Percentiles rank a stretch among this genome's conserved stretches.
phyloP scores from a whole-genome alignment of 495 filamentous ascomycete species.

The Pseudomonodictys pantanalensis region DNA sequence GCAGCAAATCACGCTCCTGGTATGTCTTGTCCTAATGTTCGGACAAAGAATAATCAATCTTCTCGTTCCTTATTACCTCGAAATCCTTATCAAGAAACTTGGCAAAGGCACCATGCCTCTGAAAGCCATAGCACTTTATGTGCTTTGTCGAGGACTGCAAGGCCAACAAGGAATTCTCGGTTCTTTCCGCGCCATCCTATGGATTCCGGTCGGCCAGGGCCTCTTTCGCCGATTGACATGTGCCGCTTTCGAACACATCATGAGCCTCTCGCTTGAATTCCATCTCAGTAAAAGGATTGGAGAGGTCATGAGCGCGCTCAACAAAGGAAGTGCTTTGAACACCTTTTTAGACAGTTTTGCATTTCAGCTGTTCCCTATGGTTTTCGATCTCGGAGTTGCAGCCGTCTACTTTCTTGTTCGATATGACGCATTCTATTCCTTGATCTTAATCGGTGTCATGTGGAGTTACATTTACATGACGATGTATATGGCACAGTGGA shows the following conservation, averaged over 20 bases:
- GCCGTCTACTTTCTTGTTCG: constrained; percentile 4
- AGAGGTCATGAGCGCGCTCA: constrained; percentile 16
- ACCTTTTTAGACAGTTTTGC: constrained; percentile 16
- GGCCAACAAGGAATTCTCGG: constrained; percentile 15
- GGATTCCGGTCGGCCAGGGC: constrained; percentile 9
- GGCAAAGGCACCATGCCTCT: neutral
- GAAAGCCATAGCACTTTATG: constrained; percentile 4
- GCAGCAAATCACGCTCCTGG: neutral
- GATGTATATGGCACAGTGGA: constrained; percentile 15
- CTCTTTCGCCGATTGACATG: constrained; percentile 7
- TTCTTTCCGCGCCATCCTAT: constrained; percentile 8
- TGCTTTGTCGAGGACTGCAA: constrained; percentile 6
- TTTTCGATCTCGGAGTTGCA: constrained; percentile 14
- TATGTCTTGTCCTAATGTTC: neutral
- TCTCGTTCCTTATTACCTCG: constrained; percentile 11
- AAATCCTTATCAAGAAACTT: neutral
- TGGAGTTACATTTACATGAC: constrained; percentile 16
- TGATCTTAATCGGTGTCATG: constrained; percentile 5
- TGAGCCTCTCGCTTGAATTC: constrained; percentile 13
- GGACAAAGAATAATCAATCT: constrained; percentile 8
- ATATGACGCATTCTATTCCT: constrained; percentile 7
- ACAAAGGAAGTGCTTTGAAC: constrained; percentile 18
- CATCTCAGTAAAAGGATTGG: constrained; percentile 15
- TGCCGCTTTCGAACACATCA: constrained; percentile 9
- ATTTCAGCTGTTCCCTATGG: constrained; percentile 21